phyloP scores from a whole-genome alignment of 352 stramenopile genomes.

The Globisporangium paddicum region DNA sequence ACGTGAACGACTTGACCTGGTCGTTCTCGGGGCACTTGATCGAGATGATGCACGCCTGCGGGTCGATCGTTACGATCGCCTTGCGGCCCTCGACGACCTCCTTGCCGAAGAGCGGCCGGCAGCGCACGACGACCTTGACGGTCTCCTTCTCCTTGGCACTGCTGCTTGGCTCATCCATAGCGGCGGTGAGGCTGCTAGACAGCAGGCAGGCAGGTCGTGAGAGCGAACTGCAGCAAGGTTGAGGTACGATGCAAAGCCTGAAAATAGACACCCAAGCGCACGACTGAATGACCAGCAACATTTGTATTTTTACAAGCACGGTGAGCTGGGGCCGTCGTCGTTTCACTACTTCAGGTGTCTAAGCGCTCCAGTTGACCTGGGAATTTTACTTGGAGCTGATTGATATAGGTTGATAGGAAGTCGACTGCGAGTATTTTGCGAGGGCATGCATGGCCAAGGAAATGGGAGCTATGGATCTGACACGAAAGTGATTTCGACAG shows the following conservation, averaged over 20 bases:
- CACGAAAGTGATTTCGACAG: too few relatives aligned
- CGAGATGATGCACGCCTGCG: constrained; percentile 54
- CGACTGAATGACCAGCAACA: too few relatives aligned
- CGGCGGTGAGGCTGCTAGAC: background rate
- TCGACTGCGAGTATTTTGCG: too few relatives aligned
- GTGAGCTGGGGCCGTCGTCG: too few relatives aligned
- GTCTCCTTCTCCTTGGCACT: constrained; percentile 77
- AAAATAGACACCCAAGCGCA: constrained; percentile 1
- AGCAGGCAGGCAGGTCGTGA: background rate
- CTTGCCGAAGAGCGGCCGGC: constrained; percentile 81
- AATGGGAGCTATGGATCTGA: too few relatives aligned
- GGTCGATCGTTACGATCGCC: constrained; percentile 77
- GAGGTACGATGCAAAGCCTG: background rate
- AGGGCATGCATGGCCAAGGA: too few relatives aligned
- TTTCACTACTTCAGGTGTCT: too few relatives aligned
- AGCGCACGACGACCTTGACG: constrained; percentile 88
- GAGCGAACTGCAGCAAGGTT: background rate
- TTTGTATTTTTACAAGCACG: too few relatives aligned
- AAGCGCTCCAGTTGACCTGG: too few relatives aligned
- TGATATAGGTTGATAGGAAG: too few relatives aligned
- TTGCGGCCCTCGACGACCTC: constrained; percentile 79
- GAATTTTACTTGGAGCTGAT: too few relatives aligned
- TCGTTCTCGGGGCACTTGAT: constrained; percentile 75
- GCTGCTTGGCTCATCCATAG: constrained; percentile 3
- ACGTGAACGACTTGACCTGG: constrained; percentile 86